These are phyloP conservation scores for Cryomyces minteri DNA, from an alignment of 495 filamentous ascomycete species.

Conservation along the genomic window DNA sequence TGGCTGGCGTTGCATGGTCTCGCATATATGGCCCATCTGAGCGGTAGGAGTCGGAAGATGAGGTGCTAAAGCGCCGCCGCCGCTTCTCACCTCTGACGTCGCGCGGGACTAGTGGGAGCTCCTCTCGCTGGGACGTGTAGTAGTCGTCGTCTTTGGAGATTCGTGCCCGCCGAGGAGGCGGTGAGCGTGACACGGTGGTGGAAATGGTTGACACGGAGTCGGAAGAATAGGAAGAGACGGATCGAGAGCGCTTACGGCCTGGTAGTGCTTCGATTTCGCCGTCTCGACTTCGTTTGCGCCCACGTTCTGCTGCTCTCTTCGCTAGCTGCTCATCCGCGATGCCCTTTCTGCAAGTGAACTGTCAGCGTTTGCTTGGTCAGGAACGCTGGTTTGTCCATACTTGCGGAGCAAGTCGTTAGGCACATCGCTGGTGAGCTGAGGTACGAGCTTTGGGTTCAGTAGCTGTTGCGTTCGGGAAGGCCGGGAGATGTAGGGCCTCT, in stretches of 20 bases:
- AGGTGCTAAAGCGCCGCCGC: constrained; percentile 26
- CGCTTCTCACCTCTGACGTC: constrained; percentile 12
- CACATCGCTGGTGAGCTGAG: constrained; percentile 58
- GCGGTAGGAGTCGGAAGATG: constrained; percentile 22
- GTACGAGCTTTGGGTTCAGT: constrained; percentile 67
- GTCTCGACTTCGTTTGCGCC: constrained; percentile 24
- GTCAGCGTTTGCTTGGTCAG: not conserved
- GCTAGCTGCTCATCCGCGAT: constrained; percentile 61
- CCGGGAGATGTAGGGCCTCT: constrained; percentile 70
- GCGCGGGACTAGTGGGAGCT: not conserved
- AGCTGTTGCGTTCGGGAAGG: constrained; percentile 93
- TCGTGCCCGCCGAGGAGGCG: constrained; percentile 27
- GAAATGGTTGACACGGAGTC: constrained; percentile 69
- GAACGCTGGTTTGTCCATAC: constrained; percentile 27
- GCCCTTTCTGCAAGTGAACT: constrained; percentile 40
- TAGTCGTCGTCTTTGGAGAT: constrained; percentile 2
- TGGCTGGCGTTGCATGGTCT: constrained; percentile 6
- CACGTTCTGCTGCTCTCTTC: constrained; percentile 46
- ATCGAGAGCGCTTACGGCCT: constrained; percentile 35
- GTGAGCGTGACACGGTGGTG: constrained; percentile 42
- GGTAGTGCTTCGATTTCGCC: constrained; percentile 16
- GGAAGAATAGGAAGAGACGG: constrained; percentile 38
- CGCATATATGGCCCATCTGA: constrained; percentile 23
- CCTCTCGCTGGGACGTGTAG: not conserved
- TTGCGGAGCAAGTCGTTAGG: constrained; percentile 41